Conservation (phyloP, 108 stramenopile genomes). For the Chaetoceros tenuissimus region DNA sequence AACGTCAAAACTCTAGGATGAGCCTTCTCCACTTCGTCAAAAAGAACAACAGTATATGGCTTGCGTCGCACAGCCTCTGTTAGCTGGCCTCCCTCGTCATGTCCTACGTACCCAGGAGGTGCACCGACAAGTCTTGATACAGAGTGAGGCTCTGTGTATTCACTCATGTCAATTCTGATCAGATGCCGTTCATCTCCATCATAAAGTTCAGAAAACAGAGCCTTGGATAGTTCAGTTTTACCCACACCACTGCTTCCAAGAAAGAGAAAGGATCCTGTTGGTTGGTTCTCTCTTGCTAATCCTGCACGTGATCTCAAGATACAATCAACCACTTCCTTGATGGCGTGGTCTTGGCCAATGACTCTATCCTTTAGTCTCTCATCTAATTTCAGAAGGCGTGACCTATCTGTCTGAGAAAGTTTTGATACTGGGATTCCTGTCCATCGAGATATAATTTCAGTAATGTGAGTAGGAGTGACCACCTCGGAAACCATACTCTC, state of each 20-base stretch:
- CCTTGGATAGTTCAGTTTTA: slow-evolving; percentile 78
- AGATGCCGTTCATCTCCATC: slow-evolving; percentile 69
- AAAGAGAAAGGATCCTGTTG: slow-evolving; percentile 70
- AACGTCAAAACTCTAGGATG: slow-evolving; percentile 91
- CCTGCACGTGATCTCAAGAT: slow-evolving; percentile 71
- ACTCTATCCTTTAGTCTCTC: slow-evolving; percentile 57
- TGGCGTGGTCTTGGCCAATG: slow-evolving; percentile 78
- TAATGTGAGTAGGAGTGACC: slow-evolving; percentile 75
- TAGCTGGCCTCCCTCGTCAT: slow-evolving; percentile 95
- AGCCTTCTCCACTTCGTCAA: slow-evolving; percentile 98
- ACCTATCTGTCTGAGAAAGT: slow-evolving; percentile 63
- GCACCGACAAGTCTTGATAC: slow-evolving; percentile 78
- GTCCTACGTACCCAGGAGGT: slow-evolving; percentile 90
- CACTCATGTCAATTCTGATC: slow-evolving; percentile 86
- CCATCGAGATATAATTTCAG: slow-evolving; percentile 72
- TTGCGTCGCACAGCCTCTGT: slow-evolving; percentile 91
- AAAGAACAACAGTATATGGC: slow-evolving; percentile 91
- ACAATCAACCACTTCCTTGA: slow-evolving; percentile 60
- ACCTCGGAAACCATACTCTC: slow-evolving; percentile 63
- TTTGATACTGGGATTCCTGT: slow-evolving; percentile 84
- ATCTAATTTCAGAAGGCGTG: slow-evolving; percentile 70
- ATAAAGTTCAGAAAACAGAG: slow-evolving; percentile 64
- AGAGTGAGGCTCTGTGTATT: slow-evolving; percentile 86
- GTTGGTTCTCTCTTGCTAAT: slow-evolving; percentile 39
- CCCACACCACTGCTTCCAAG: slow-evolving; percentile 83